Conservation (phyloP, 805 yeast genomes). For the Dipodascus geniculatus region DNA sequence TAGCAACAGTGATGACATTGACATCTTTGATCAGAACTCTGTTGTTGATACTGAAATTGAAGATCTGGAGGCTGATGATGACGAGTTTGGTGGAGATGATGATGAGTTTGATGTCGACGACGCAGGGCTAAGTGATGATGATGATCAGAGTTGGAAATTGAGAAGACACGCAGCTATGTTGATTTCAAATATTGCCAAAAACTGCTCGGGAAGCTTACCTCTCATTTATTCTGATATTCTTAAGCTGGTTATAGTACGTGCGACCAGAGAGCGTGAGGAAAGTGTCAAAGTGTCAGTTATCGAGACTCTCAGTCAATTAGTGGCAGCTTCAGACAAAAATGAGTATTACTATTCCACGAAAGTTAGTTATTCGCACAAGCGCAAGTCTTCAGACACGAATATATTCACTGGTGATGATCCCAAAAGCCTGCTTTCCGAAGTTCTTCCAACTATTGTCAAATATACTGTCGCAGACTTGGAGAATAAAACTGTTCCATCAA, state of each 20-base stretch:
- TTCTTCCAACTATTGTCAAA: conserved; percentile 6
- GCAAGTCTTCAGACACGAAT: conserved; percentile 20
- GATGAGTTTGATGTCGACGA: conserved; percentile 21
- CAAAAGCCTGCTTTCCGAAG: not conserved
- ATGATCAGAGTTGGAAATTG: conserved; percentile 52
- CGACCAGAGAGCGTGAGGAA: conserved; percentile 24
- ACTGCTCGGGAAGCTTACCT: conserved; percentile 29
- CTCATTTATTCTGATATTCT: conserved; percentile 22
- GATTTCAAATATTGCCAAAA: conserved; percentile 28
- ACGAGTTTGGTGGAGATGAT: conserved; percentile 23
- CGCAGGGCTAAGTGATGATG: conserved; percentile 28
- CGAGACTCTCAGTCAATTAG: conserved; percentile 33
- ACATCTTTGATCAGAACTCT: conserved; percentile 21
- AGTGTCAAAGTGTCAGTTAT: conserved; percentile 41
- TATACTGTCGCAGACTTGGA: conserved; percentile 7
- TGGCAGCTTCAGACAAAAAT: conserved; percentile 30
- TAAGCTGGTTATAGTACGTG: conserved; percentile 33
- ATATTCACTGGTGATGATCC: conserved; percentile 13
- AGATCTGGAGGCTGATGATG: conserved; percentile 37
- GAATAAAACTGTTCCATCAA: conserved; percentile 4
- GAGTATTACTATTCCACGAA: conserved; percentile 24
- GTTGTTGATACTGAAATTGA: conserved; percentile 23
- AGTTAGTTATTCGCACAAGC: not conserved
- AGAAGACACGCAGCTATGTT: conserved; percentile 41
- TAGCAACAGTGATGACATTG: conserved; percentile 20